A percentile compares a stretch with the other conserved stretches of the same genome.
phyloP scores from a whole-genome alignment of 2,329 filamentous ascomycete genomes.

The Penicillium sp. region DNA sequence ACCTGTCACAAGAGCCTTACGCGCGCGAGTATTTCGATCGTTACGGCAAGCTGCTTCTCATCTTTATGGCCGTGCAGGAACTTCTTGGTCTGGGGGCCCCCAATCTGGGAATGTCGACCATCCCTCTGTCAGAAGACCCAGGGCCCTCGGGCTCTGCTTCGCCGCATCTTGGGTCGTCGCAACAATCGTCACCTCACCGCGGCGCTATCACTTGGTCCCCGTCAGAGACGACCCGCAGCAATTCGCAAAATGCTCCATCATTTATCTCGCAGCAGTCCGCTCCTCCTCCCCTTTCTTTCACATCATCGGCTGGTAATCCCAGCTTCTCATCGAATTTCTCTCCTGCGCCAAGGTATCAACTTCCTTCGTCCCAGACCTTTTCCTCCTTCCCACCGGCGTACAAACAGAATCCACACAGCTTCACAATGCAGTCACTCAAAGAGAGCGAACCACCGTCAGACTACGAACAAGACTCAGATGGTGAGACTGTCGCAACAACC shows the following conservation, averaged over 20 bases:
- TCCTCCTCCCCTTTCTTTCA: slow-evolving; percentile 32
- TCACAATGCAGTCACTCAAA: slow-evolving; percentile 33
- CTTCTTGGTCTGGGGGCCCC: slow-evolving; percentile 31
- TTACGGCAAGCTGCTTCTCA: slow-evolving; percentile 39
- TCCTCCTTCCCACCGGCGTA: slow-evolving; percentile 12
- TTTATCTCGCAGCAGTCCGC: slow-evolving; percentile 22
- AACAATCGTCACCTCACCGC: slow-evolving; percentile 4
- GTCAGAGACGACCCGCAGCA: slow-evolving; percentile 13
- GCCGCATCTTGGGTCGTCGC: slow-evolving; percentile 9
- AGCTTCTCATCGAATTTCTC: slow-evolving; percentile 30
- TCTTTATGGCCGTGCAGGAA: slow-evolving; percentile 42
- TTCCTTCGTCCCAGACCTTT: slow-evolving; percentile 21
- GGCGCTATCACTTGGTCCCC: slow-evolving; percentile 15
- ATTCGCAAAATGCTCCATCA: slow-evolving; percentile 16
- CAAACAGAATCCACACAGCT: slow-evolving; percentile 30
- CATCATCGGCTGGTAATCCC: slow-evolving; percentile 25
- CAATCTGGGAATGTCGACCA: slow-evolving; percentile 15
- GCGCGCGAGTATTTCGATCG: slow-evolving; percentile 38
- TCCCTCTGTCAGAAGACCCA: slow-evolving; percentile 6
- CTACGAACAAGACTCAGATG: slow-evolving; percentile 37
- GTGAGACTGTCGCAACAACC: slow-evolving; percentile 36
- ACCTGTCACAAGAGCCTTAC: slow-evolving; percentile 31
- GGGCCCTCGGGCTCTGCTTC: slow-evolving; percentile 5
- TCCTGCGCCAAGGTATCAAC: slow-evolving; percentile 22
- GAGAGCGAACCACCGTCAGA: slow-evolving; percentile 34